Conservation (phyloP, 169 alveolate genomes). For the Eimeria falciformis region DNA sequence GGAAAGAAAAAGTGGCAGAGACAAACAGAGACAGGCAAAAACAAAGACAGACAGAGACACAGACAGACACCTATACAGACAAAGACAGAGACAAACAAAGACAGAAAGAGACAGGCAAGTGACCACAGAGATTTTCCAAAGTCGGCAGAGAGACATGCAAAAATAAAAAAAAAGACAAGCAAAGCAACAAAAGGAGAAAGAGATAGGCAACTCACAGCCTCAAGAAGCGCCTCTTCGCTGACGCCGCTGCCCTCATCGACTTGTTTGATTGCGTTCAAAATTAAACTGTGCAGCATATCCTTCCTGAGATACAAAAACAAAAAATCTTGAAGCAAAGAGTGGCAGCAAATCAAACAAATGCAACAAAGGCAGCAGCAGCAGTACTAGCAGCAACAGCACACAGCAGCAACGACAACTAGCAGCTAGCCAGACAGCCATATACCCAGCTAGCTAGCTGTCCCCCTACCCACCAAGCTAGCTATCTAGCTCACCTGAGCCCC, state of each 20-base stretch:
- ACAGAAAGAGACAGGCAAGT: background rate
- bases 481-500: constrained; percentile 29
- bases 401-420: constrained; percentile 4
- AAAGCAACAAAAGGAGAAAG: background rate
- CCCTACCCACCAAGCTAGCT: background rate
- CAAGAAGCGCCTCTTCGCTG: constrained; percentile 15
- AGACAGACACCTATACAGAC: background rate
- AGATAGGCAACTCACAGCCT: constrained; percentile 4
- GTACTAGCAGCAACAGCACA: background rate
- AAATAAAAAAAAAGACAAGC: background rate
- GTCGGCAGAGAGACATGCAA: too few relatives aligned
- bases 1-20: too few relatives aligned
- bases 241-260: constrained; percentile 52
- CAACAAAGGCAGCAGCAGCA: background rate
- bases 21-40: too few relatives aligned
- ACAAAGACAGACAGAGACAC: background rate
- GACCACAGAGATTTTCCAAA: too few relatives aligned
- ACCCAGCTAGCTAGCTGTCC: background rate
- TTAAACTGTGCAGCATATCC: constrained; percentile 25
- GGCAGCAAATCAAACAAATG: too few relatives aligned
- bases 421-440: background rate
- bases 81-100: background rate
- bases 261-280: background rate
- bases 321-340: too few relatives aligned
- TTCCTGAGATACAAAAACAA: too few relatives aligned